These are phyloP conservation scores for Triticum aestivum DNA, from an alignment of 176 grass and related monocot genomes.

Conservation along the genomic window IWGSC_CS_RefSeq_v2.1 NC_057804.1:620784827-620785326, in stretches of 20 bases:
- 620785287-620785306: too few species aligned
- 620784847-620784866: too few species aligned
- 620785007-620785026: background rate
- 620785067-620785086: background rate
- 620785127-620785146: background rate
- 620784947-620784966: background rate
- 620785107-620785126: background rate
- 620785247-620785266: background rate
- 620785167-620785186: background rate
- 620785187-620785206: background rate
- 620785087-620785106: background rate
- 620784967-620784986: background rate
- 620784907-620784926: background rate
- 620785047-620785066: background rate
- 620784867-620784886: background rate
- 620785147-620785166: background rate
- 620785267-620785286: background rate
- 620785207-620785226: background rate
- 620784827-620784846: background rate
- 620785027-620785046: background rate
- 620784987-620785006: background rate
- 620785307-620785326: too few species aligned
- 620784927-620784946: background rate
- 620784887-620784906: background rate
- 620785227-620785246: background rate